Base-by-base conservation (phyloP, 75 land plant species). In the Adiantum capillusveneris region DNA sequence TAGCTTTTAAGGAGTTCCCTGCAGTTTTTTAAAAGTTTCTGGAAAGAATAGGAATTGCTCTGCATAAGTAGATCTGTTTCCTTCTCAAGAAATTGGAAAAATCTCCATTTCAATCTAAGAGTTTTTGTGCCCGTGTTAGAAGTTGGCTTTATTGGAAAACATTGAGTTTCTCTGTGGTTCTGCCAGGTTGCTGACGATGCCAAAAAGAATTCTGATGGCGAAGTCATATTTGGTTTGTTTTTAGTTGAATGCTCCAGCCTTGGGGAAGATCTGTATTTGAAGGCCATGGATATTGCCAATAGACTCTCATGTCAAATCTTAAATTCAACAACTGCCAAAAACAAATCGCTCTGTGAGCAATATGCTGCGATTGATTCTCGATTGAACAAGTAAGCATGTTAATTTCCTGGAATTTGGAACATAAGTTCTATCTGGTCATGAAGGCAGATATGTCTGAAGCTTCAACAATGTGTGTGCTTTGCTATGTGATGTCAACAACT, bases 161-260 rank as follows among this genome's bases (percentile, higher is more conserved):
- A 14, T 46, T 46, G 14, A 46, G 21, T 2, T 46, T 20, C 14
- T 3, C 17, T 46, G 5, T 17, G 49, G 6, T 46, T 7, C 5
- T 29, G n/a, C 18, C 60, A 73, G 76, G 71, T 73, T 62, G 71
- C 65, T 13, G 70, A 62, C 0, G 25, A 30, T 18, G 65, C 64
- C n/a, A 42, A 60, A 30, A 9, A 21, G 29, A 52, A 20, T 41
- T 67, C 76, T 0, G 56, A 73, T 12, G 63, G 70, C n/a, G 65
- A 54, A 7, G 70, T 67, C 25, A 44, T 56, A 24, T 57, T 66
- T 45, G 49, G 51, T 24, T 64, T 73, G 71, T 73, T 73, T 57
- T 59, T 65, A 7, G 66, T 62, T 0, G 71, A 73, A 41, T 73
- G 76, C 58, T 48, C 43, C 26, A 61, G 41, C 27, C 53, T 61